Evolutionary conservation across 441 rosid species (phyloP), one percentile per base, ranked within the genome.

Genomic region (Gossypium laxum): DNA sequence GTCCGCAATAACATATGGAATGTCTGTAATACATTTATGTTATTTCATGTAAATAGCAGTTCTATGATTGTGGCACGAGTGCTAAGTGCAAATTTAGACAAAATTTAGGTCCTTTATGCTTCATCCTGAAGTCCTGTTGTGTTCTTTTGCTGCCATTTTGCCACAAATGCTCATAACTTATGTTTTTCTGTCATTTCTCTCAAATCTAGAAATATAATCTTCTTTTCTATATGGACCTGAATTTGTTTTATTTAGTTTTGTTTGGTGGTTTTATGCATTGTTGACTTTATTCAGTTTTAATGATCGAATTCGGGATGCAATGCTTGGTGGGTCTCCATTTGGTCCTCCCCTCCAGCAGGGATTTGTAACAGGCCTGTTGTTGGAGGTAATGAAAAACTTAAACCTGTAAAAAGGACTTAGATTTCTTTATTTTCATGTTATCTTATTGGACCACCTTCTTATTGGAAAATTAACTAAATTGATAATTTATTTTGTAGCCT

Each of bases 311-410:
- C 92, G 99, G 60, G 99, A 94, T 85, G 98, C 98, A 74, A 79
- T 86, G 83, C 93, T 88, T 82, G 99, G 99, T 67, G 99, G 99
- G 71, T 92, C 98, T 76, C 99, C 99, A 18, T 94, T 94, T 88
- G 98, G 98, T 57, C 89, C 83, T 72, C 97, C 97, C 79, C 98
- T 94, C 77, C 98, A 92, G 81, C 99, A 94, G 82, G 99, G 99
- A 73, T 94, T 88, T 77, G 81, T 86, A 65, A 94, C 99, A 68
- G 99, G 98, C 69, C 83, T 94, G 72, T 70, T 83, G 69, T 80
- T 92, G 80, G 92, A 88, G 96, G 99, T 94, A 85, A 47, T 22
- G 22, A n/a, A 57, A 24, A 72, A 26, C 62, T 21, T 15, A 28
- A 48, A 71, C 32, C 26, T 15, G 32, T 22, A 14, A 28, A 15